phyloP scores from a whole-genome alignment of 768 basidiomycete species.

The Leccinum barrowsii region DNA sequence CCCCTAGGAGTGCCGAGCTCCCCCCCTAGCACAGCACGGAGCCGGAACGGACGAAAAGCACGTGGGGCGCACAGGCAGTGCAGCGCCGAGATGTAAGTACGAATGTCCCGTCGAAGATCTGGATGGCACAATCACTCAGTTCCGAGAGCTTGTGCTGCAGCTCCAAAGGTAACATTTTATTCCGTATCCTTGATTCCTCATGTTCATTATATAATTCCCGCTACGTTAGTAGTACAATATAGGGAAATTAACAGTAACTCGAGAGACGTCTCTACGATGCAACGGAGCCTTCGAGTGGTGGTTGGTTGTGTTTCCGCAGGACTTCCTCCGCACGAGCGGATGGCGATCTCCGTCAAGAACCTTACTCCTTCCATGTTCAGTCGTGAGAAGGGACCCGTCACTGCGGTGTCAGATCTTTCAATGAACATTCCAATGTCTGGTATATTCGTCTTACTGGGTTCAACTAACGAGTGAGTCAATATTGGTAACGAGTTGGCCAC shows the following conservation, averaged over 20 bases:
- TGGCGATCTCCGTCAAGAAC: slow-evolving; percentile 60
- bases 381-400: slow-evolving; percentile 46
- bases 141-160: slow-evolving; percentile 85
- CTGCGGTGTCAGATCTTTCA: slow-evolving; percentile 47
- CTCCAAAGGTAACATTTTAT: slow-evolving; percentile 62
- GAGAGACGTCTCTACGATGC: slow-evolving; percentile 66
- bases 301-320: slow-evolving; percentile 22
- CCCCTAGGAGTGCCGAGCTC: too few relatives aligned
- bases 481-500: neutral
- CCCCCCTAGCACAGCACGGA: too few relatives aligned
- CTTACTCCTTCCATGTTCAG: slow-evolving; percentile 48
- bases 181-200: neutral
- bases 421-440: slow-evolving; percentile 67
- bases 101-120: slow-evolving; percentile 48
- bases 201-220: too few relatives aligned
- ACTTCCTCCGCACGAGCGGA: slow-evolving; percentile 30
- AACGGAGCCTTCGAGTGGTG: slow-evolving; percentile 31
- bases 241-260: slow-evolving; percentile 16
- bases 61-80: too few relatives aligned
- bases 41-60: too few relatives aligned
- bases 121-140: slow-evolving; percentile 85
- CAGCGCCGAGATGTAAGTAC: too few relatives aligned
- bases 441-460: slow-evolving; percentile 75
- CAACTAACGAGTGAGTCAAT: slow-evolving; percentile 57
- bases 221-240: too few relatives aligned